Evolutionary conservation across 768 basidiomycete species (phyloP), one percentile per base, ranked within the genome.

Genomic region (Kwoniella newhampshirensis): DNA sequence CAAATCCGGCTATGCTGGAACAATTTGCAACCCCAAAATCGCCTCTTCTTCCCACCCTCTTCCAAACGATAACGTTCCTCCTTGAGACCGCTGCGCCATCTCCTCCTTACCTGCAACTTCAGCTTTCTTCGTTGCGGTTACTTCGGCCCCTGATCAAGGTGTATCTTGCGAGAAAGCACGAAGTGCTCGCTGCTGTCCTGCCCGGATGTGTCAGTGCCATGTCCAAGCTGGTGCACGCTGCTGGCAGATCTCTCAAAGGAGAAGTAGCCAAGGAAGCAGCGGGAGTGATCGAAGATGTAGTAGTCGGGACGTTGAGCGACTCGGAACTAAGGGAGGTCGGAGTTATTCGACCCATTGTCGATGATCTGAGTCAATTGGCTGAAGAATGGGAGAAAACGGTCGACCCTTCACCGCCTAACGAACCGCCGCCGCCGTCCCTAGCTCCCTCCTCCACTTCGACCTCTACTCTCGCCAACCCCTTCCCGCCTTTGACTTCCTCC

Each of bases 121-220:
- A 91, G 63, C 77, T 79, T 15, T 57, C 80, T 3, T 87, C 87
- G 12, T 79, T 94, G 18, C 79, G 83, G 21, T 70, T 85, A 20
- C 72, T 89, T 4, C 76, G 76, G 27, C 64, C 83, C 13, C 74
- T 91, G 30, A 70, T 92, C 55, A 56, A 63, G 8, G 51, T 66
- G 3, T 84, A 82, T 63, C 75, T 82, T 1, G 18, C 47, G 3
- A 79, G 82, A 3, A 68, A 81, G 8, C 83, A 84, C 85, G n/a
- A 63, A 18, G 67, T 77, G 8, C 59, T 77, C 2, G 77, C 75
- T 1, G 64, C 70, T 27, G 80, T 97, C 25, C 78, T 97, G 26
- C 93, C 93, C 0, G 93, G 93, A 1, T 81, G 87, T 28, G 82
- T 90, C 58, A 92, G 89, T 66, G 75, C 81, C 17, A 86, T 87